A percentile compares a stretch with the other conserved stretches of the same genome.
phyloP scores from a whole-genome alignment of 2,329 filamentous ascomycete species.

The Stachybotrys chartarum region DNA sequence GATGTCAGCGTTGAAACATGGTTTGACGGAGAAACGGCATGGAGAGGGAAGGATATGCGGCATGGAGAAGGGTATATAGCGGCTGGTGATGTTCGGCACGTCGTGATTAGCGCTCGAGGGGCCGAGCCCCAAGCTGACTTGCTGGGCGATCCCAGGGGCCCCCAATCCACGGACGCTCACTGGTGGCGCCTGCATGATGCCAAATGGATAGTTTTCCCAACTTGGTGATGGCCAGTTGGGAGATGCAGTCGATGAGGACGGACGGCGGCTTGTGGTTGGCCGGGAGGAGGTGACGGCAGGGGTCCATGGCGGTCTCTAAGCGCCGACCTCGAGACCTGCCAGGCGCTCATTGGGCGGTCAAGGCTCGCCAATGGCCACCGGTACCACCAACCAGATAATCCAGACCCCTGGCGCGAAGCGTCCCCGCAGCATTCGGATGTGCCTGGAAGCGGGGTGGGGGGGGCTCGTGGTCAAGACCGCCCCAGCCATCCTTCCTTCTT shows the following conservation, averaged over 20 bases:
- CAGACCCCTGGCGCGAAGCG: neutral
- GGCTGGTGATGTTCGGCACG: conserved; percentile 40
- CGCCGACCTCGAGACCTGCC: conserved; percentile 18
- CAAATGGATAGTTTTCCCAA: conserved; percentile 27
- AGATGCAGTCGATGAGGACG: conserved; percentile 17
- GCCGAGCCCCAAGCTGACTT: conserved; percentile 36
- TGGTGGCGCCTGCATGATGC: conserved; percentile 30
- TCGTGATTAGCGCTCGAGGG: neutral
- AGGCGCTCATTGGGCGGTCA: conserved; percentile 15
- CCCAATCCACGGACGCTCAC: conserved; percentile 20
- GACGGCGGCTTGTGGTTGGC: conserved; percentile 32
- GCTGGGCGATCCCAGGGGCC: conserved; percentile 17
- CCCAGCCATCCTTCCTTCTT: no score
- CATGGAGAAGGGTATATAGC: conserved; percentile 48
- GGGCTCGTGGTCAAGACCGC: neutral
- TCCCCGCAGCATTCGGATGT: neutral
- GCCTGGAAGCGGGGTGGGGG: neutral
- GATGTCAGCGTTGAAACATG: conserved; percentile 42
- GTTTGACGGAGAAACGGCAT: conserved; percentile 38
- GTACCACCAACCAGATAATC: neutral
- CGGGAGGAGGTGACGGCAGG: conserved; percentile 19
- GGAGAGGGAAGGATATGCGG: conserved; percentile 32
- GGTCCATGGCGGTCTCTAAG: conserved; percentile 24
- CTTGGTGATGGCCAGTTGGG: conserved; percentile 19
- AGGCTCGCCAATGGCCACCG: neutral